A percentile compares a stretch with the other conserved stretches of the same genome.
These are phyloP conservation scores for Orbilia quercus DNA, from an alignment of 2,329 filamentous ascomycete genomes.

Conservation along the genomic window DNA sequence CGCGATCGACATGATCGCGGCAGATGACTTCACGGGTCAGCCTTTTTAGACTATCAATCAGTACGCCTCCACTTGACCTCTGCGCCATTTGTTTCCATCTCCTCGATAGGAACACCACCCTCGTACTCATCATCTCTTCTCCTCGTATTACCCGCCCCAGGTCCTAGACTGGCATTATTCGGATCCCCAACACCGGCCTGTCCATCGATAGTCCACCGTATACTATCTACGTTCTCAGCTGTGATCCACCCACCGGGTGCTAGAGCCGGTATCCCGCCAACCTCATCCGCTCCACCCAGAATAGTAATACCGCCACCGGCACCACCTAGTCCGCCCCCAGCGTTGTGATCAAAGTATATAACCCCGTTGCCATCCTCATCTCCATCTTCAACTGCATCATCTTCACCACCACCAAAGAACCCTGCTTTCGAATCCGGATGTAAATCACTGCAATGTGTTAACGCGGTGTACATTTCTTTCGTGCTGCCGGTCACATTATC, in stretches of 20 bases:
- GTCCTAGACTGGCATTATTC: slow-evolving; percentile 35
- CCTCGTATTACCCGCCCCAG: slow-evolving; percentile 41
- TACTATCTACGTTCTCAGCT: slow-evolving; percentile 53
- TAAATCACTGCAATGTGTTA: slow-evolving; percentile 43
- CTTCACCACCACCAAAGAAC: slow-evolving; percentile 43
- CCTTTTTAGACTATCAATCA: too few relatives aligned
- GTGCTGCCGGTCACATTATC: slow-evolving; percentile 49
- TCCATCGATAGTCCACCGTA: slow-evolving; percentile 51
- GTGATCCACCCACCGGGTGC: slow-evolving; percentile 55
- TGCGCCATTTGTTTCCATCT: slow-evolving; percentile 19
- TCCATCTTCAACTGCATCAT: slow-evolving; percentile 8
- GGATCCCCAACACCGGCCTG: slow-evolving; percentile 47
- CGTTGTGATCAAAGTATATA: slow-evolving; percentile 51
- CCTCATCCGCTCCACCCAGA: slow-evolving; percentile 51
- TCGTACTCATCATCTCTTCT: slow-evolving; percentile 35
- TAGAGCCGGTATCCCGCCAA: slow-evolving; percentile 52
- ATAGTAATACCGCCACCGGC: slow-evolving; percentile 36
- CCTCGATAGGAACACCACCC: slow-evolving; percentile 9
- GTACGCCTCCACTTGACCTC: slow-evolving; percentile 50
- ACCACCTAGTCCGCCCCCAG: neutral
- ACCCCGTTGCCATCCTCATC: slow-evolving; percentile 27
- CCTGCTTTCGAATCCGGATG: slow-evolving; percentile 45
- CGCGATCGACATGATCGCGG: too few relatives aligned
- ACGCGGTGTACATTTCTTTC: slow-evolving; percentile 47
- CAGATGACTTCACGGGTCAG: too few relatives aligned